phyloP scores from a whole-genome alignment of 805 yeast species.

The baker's yeast (Saccharomyces cerevisiae) region DNA sequence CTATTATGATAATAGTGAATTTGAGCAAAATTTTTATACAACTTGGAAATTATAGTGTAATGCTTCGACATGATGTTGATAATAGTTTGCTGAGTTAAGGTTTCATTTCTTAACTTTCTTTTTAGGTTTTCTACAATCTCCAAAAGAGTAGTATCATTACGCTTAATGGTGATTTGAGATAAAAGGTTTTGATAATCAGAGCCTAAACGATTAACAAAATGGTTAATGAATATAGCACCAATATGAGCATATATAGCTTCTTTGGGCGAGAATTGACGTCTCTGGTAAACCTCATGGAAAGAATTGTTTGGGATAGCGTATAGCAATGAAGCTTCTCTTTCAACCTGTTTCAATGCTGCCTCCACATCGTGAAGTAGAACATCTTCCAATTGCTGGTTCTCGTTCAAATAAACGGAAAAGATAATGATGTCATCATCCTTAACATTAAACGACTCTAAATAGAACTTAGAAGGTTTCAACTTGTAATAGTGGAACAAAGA shows the following conservation, averaged over 20 bases:
- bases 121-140: conserved; percentile 76
- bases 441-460: conserved; percentile 77
- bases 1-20: conserved; percentile 64
- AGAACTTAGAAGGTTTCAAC: conserved; percentile 75
- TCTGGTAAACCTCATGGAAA: conserved; percentile 65
- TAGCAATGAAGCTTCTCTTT: conserved; percentile 86
- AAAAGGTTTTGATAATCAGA: conserved; percentile 73
- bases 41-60: conserved; percentile 63
- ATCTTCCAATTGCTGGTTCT: conserved; percentile 40
- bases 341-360: conserved; percentile 76
- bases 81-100: conserved; percentile 81
- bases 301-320: conserved; percentile 85
- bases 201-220: conserved; percentile 89
- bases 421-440: conserved; percentile 72
- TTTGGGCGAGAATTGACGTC: conserved; percentile 78
- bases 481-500: conserved; percentile 85
- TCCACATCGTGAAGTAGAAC: conserved; percentile 36
- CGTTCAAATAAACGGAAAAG: conserved; percentile 76
- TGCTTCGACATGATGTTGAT: conserved; percentile 66
- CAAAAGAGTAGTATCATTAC: conserved; percentile 50
- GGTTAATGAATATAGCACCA: conserved; percentile 86
- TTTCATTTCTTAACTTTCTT: conserved; percentile 85
- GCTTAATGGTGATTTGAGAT: conserved; percentile 52
- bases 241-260: conserved; percentile 92
- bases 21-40: conserved; percentile 88